Conservation (phyloP, 768 basidiomycete genomes). For the Mycena vulgaris region DNA sequence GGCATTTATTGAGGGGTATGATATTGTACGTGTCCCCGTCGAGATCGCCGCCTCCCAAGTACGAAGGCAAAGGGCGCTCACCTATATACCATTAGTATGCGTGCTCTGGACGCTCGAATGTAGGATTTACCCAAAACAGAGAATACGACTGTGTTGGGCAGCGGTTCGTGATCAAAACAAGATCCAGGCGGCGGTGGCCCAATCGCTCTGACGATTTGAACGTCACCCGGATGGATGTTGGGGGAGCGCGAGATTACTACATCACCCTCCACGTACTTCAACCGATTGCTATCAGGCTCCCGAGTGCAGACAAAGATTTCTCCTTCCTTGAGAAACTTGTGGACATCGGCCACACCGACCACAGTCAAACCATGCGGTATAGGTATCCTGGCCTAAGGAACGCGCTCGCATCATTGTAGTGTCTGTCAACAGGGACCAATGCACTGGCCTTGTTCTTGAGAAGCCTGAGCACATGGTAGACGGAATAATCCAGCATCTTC, state of each 20-base stretch:
- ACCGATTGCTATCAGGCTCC: conserved; percentile 50
- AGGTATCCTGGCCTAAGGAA: conserved; percentile 72
- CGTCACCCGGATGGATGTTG: conserved; percentile 79
- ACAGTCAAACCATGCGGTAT: conserved; percentile 75
- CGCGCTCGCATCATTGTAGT: too few relatives aligned
- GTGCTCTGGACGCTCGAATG: background rate
- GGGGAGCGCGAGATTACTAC: conserved; percentile 76
- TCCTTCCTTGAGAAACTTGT: conserved; percentile 63
- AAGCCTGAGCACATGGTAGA: conserved; percentile 75
- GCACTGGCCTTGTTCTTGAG: conserved; percentile 59
- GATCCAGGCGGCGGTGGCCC: conserved; percentile 70
- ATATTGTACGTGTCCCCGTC: conserved; percentile 77
- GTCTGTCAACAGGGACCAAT: too few relatives aligned
- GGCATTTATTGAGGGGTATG: conserved; percentile 57
- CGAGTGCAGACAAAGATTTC: conserved; percentile 77
- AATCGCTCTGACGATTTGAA: conserved; percentile 72
- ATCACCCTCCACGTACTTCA: conserved; percentile 67
- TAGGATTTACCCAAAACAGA: conserved; percentile 64
- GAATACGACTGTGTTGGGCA: conserved; percentile 78
- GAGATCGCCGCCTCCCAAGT: conserved; percentile 78
- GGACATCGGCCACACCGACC: conserved; percentile 81
- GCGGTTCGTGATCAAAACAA: conserved; percentile 65
- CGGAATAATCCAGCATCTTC: conserved; percentile 66
- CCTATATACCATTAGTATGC: conserved; percentile 53
- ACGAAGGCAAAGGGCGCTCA: conserved; percentile 71